Conservation (phyloP, 441 rosid genomes). For the Melastoma candidum region DNA sequence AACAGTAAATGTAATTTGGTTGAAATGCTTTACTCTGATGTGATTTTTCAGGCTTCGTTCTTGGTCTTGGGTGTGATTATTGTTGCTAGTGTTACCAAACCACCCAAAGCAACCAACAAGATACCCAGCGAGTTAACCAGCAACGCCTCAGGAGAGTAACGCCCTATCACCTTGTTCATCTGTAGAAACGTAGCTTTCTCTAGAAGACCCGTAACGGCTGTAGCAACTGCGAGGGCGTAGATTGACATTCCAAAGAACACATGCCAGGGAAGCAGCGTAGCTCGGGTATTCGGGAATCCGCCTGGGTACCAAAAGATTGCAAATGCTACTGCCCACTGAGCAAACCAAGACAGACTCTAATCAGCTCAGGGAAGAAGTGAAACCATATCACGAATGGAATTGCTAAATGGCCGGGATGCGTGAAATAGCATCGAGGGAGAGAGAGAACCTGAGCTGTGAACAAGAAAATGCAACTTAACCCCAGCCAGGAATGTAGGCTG, state of each 20-base stretch:
- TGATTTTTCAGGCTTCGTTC: slow-evolving; percentile 33
- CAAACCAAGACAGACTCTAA: slow-evolving; percentile 5
- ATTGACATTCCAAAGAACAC: slow-evolving; percentile 74
- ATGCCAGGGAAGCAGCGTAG: slow-evolving; percentile 74
- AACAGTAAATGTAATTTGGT: background rate
- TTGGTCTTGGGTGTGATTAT: slow-evolving; percentile 42
- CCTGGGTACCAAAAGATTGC: slow-evolving; percentile 91
- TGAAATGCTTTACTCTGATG: slow-evolving; percentile 29
- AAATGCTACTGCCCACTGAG: slow-evolving; percentile 80
- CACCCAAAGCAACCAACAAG: slow-evolving; percentile 64
- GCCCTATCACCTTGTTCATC: slow-evolving; percentile 54
- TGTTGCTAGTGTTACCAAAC: slow-evolving; percentile 64
- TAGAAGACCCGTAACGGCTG: slow-evolving; percentile 61
- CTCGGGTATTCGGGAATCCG: slow-evolving; percentile 66
- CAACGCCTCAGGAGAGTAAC: slow-evolving; percentile 75
- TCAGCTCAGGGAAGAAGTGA: no score
- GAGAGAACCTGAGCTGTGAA: background rate
- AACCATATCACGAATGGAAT: no score
- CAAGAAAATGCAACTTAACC: no score
- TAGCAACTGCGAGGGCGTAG: slow-evolving; percentile 33
- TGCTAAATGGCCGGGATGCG: background rate
- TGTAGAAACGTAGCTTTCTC: slow-evolving; percentile 89
- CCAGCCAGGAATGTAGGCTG: slow-evolving; percentile 9
- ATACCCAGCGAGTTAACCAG: slow-evolving; percentile 70
- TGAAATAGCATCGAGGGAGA: background rate